These are phyloP conservation scores for Kwoniella sp. DNA, from an alignment of 768 basidiomycete species.

Conservation along the genomic window DNA sequence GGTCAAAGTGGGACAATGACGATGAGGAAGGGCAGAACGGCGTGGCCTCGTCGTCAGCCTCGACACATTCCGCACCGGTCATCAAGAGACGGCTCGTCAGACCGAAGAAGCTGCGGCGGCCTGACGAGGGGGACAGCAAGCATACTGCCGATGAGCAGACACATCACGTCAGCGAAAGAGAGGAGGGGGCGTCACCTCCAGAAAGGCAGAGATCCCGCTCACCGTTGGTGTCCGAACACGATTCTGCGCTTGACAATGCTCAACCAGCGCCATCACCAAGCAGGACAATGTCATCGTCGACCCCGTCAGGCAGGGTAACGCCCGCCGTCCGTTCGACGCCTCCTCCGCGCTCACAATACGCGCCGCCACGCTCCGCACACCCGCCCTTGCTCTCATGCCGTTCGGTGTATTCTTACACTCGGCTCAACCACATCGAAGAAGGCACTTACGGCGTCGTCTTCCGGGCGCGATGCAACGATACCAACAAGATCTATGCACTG, in stretches of 20 bases:
- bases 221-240: no score
- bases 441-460: conserved; percentile 97
- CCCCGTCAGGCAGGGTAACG: no score
- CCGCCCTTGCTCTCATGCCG: conserved; percentile 79
- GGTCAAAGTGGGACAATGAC: conserved; percentile 20
- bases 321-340: no score
- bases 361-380: conserved; percentile 67
- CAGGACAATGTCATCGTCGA: no score
- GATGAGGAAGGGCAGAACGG: neutral
- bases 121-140: no score
- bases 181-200: no score
- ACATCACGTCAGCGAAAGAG: no score
- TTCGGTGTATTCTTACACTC: conserved; percentile 88
- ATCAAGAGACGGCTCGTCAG: conserved; percentile 32
- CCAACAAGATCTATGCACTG: conserved; percentile 90
- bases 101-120: conserved; percentile 30
- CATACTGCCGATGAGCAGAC: no score
- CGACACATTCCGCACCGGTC: conserved; percentile 1
- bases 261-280: no score
- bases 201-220: no score
- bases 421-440: conserved; percentile 96
- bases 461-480: conserved; percentile 88
- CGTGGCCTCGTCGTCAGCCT: no score
- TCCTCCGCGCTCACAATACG: conserved; percentile 27
- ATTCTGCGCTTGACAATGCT: no score